These are phyloP conservation scores for Dendrocalamus latiflorus DNA, from an alignment of 202 grass and related monocot species.

Conservation along the genomic window DNA sequence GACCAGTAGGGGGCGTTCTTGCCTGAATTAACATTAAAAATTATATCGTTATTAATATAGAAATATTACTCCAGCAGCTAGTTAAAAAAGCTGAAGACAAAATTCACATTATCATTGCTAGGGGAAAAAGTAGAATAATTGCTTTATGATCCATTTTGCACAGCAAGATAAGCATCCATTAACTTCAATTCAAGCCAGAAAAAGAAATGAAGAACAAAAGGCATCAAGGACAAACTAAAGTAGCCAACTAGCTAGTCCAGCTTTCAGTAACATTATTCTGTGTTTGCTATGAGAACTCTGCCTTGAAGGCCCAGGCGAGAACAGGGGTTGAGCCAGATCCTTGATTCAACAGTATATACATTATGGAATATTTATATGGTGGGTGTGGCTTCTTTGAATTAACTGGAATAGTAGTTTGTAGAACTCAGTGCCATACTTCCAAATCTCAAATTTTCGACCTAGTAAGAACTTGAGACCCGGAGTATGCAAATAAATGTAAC, in stretches of 20 bases:
- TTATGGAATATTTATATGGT: not conserved
- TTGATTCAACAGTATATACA: not conserved
- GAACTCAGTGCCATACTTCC: not conserved
- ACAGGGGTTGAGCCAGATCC: not conserved
- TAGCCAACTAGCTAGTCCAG: conserved; percentile 4
- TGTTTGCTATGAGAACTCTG: not conserved
- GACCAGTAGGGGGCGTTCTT: too few relatives aligned
- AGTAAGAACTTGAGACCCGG: too few relatives aligned
- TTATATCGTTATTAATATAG: too few relatives aligned
- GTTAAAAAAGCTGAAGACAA: too few relatives aligned
- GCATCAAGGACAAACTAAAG: not conserved
- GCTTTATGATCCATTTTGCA: too few relatives aligned
- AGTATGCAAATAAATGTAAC: too few relatives aligned
- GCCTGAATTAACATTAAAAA: too few relatives aligned
- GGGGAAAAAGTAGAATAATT: too few relatives aligned
- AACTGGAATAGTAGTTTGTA: not conserved
- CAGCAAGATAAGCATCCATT: too few relatives aligned
- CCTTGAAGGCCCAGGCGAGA: not conserved
- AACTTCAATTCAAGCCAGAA: conserved; percentile 9
- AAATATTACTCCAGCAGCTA: too few relatives aligned
- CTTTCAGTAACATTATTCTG: not conserved
- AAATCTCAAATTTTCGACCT: not conserved
- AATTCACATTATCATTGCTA: too few relatives aligned
- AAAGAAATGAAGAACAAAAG: not conserved
- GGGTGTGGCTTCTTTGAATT: not conserved